Evolutionary conservation across 2,329 filamentous ascomycete species (phyloP), one percentile per base, ranked within the genome.

Genomic region (Beauveria asiatica): DNA sequence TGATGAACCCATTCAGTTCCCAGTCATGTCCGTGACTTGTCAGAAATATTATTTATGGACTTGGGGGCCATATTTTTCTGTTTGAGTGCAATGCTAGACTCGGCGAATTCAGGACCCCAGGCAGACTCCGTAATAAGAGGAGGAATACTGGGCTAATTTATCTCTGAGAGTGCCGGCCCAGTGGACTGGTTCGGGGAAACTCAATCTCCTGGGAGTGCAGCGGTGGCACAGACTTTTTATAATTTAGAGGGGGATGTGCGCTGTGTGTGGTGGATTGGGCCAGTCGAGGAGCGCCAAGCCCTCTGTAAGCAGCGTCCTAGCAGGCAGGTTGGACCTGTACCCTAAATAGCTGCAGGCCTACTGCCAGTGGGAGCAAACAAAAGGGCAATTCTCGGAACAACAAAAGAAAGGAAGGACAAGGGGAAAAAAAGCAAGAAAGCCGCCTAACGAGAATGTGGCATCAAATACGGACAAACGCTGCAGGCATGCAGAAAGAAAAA

Each of bases 321-420:
- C 54, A 13, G 54, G 33, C 33, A 49, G 54, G 54, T 57, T 17
- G 54, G 5, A 13, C 33, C 30, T 44, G 42, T 33, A 3, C 27
- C 42, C 54, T 23, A n/a, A n/a, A n/a, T n/a, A 25, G 33, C 54
- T 57, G 54, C 54, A 37, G 30, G 45, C 45, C 54, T 19, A 27
- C 54, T 57, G 51, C 51, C 46, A 42, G 52, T 44, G 9, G 41
- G 13, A 56, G 54, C 54, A 57, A 56, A 57, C 53, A 56, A 5
- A 5, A 5, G 33, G 33, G 33, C 33, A 37, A 16, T 37, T 13
- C 13, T 37, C 33, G 13, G 33, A 37, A 37, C 33, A 16, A 16
- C 33, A 16, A 16, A 37, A 37, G 33, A 13, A 37, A 37, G 33
- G 33, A 37, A 37, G 30, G 30, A 13, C 5, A 37, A 37, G 33